Base-by-base conservation (phyloP, 257 asterid species). In the Rubia yunnanensis region DNA sequence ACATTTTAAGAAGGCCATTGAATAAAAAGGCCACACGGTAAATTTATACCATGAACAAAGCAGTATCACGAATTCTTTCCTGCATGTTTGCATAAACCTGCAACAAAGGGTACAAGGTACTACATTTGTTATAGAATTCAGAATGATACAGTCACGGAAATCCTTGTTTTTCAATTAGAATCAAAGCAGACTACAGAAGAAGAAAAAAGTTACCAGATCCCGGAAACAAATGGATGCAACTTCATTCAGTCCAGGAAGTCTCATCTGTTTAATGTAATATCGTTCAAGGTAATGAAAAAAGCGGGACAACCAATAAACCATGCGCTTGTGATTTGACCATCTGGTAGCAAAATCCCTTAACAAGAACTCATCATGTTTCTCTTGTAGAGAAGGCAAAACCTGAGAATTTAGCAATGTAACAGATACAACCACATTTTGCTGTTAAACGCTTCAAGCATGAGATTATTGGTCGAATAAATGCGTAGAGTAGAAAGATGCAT, bases 301-400 rank as follows among this genome's bases (percentile, higher is more conserved):
- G 56, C 96, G 81, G 5, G 95, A 88, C 66, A 90, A 86, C 98
- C 98, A 91, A 64, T 92, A 85, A 46, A 88, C 96, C 98, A 94
- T 90, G 80, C 85, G 64, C 77, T 91, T 94, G 66, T 94, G 99
- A 80, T 91, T 91, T 35, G 70, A 76, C 99, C 99, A 94, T 79
- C 99, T 85, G 74, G 83, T 77, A 46, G 86, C 98, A 7, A 91
- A 92, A 78, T 91, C 99, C 74, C 95, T 88, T 74, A 94, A 56
- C 99, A 94, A 81, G 75, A 85, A 91, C 70, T 90, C 98, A n/a
- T 86, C 99, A 75, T 85, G 95, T 71, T 86, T 92, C 78, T 92
- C 99, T 73, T 79, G 83, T 58, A 90, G 72, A 69, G 97, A 83
- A 72, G 95, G 92, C 64, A 90, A 73, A 52, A 83, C 95, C 96